Evolutionary conservation across 352 stramenopile genomes (phyloP).

Genomic region (Globisporangium megalacanthum): DNA sequence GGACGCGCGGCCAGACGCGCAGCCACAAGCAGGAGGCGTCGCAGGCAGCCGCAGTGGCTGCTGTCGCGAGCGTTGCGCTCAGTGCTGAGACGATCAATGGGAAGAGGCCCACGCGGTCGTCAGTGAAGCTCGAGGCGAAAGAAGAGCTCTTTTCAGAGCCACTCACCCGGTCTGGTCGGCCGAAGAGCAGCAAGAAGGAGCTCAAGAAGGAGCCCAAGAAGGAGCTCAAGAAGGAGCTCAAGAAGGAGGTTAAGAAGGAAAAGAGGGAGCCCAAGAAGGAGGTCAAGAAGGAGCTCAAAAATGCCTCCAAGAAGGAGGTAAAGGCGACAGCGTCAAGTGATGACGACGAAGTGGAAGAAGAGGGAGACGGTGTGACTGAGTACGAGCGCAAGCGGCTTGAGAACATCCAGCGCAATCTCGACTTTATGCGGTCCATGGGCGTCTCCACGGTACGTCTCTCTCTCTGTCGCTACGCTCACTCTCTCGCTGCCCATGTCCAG

Average conservation of each 20-base stretch:
- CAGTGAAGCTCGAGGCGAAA: no score
- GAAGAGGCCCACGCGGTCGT: not conserved
- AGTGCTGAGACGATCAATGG: not conserved
- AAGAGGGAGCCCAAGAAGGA: slow-evolving; percentile 14
- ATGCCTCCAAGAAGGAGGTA: slow-evolving; percentile 7
- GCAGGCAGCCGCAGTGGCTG: not conserved
- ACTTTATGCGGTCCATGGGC: slow-evolving; percentile 82
- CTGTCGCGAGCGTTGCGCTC: not conserved
- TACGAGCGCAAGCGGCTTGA: slow-evolving; percentile 80
- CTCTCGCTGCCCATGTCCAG: not conserved
- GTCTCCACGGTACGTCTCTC: slow-evolving; percentile 45
- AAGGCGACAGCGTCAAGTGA: slow-evolving; percentile 2
- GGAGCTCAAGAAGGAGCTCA: not conserved
- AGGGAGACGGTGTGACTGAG: slow-evolving; percentile 32
- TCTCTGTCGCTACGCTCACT: not conserved
- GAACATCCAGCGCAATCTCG: slow-evolving; percentile 82
- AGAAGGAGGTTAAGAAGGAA: not conserved
- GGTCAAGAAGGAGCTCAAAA: slow-evolving; percentile 9
- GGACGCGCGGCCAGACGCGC: slow-evolving; percentile 11
- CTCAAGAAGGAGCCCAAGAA: not conserved
- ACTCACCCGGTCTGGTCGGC: no score
- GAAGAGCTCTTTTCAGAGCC: not conserved
- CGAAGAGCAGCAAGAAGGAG: no score
- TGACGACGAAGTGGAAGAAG: not conserved
- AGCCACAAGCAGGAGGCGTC: slow-evolving; percentile 4